Percentiles rank a stretch among this genome's conserved stretches.
These are phyloP conservation scores for Penicillium sp. DNA, from an alignment of 2,329 filamentous ascomycete genomes.

Conservation along the genomic window DNA sequence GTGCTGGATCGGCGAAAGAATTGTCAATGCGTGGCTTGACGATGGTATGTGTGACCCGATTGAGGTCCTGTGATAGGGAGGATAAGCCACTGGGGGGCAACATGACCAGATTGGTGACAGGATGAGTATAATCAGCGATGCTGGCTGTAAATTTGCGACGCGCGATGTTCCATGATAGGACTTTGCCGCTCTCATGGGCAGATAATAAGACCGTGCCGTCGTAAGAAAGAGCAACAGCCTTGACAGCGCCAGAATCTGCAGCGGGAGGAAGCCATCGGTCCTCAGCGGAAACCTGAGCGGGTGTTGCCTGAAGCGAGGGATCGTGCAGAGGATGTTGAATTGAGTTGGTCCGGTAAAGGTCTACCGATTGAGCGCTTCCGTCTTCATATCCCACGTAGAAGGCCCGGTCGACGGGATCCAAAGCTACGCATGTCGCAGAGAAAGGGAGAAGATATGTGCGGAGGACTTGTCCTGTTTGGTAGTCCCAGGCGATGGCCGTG, in stretches of 20 bases:
- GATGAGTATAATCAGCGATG: slow-evolving; percentile 66
- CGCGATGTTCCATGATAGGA: slow-evolving; percentile 74
- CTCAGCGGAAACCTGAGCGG: slow-evolving; percentile 36
- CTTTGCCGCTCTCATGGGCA: slow-evolving; percentile 72
- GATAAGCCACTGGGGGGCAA: slow-evolving; percentile 54
- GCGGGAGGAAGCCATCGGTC: slow-evolving; percentile 49
- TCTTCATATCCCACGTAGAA: slow-evolving; percentile 77
- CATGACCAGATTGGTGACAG: slow-evolving; percentile 76
- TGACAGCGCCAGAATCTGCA: slow-evolving; percentile 58
- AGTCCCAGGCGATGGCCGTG: slow-evolving; percentile 90
- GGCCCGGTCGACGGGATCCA: slow-evolving; percentile 79
- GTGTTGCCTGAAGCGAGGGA: slow-evolving; percentile 34
- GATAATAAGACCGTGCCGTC: slow-evolving; percentile 76
- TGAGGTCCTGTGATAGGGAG: slow-evolving; percentile 28
- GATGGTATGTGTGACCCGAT: slow-evolving; percentile 54
- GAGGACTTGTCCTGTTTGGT: slow-evolving; percentile 67
- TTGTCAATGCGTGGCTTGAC: slow-evolving; percentile 63
- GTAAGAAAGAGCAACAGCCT: slow-evolving; percentile 68
- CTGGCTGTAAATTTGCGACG: slow-evolving; percentile 62
- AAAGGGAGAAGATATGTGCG: slow-evolving; percentile 75
- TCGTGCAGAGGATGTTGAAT: slow-evolving; percentile 34
- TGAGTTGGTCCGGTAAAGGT: slow-evolving; percentile 58
- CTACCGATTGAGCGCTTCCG: slow-evolving; percentile 70
- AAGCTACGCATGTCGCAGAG: slow-evolving; percentile 62
- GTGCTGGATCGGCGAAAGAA: slow-evolving; percentile 31